Evolutionary conservation across 2,329 filamentous ascomycete genomes (phyloP).

Genomic region (Incumbomyces delicatus): DNA sequence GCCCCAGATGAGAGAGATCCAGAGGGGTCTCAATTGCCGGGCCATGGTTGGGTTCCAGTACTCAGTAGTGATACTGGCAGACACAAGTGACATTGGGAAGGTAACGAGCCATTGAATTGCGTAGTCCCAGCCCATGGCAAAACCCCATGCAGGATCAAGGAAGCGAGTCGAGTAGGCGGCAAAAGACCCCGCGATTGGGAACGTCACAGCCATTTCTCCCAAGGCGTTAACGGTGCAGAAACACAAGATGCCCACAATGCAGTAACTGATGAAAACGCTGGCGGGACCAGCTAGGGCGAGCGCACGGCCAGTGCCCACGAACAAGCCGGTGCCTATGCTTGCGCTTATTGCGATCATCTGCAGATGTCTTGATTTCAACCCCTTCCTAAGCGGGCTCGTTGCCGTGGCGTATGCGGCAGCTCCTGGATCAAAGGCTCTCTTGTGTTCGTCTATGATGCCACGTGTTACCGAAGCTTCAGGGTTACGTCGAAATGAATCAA

Average conservation of each 20-base stretch:
- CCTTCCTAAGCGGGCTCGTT: conserved; percentile 21
- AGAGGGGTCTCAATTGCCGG: conserved; percentile 26
- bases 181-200: conserved; percentile 86
- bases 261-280: conserved; percentile 66
- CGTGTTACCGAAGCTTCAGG: conserved; percentile 22
- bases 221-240: conserved; percentile 87
- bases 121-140: conserved; percentile 47
- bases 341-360: conserved; percentile 64
- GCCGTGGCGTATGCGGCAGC: conserved; percentile 23
- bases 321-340: conserved; percentile 81
- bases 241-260: conserved; percentile 73
- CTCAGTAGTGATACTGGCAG: conserved; percentile 66
- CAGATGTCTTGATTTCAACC: conserved; percentile 23
- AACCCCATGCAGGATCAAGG: conserved; percentile 59
- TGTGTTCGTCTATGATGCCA: conserved; percentile 9
- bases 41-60: conserved; percentile 49
- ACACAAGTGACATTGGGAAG: conserved; percentile 71
- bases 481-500: conserved; percentile 25
- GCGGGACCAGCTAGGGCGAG: conserved; percentile 59
- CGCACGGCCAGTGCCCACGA: conserved; percentile 70
- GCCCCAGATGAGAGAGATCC: conserved; percentile 63
- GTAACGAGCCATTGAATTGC: conserved; percentile 76
- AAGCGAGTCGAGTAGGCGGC: conserved; percentile 87
- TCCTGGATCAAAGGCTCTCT: conserved; percentile 21
- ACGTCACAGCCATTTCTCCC: conserved; percentile 82